A percentile compares a stretch with the other conserved stretches of the same genome.
phyloP scores from a whole-genome alignment of 2,329 filamentous ascomycete species.

The Fusarium coicis region DNA sequence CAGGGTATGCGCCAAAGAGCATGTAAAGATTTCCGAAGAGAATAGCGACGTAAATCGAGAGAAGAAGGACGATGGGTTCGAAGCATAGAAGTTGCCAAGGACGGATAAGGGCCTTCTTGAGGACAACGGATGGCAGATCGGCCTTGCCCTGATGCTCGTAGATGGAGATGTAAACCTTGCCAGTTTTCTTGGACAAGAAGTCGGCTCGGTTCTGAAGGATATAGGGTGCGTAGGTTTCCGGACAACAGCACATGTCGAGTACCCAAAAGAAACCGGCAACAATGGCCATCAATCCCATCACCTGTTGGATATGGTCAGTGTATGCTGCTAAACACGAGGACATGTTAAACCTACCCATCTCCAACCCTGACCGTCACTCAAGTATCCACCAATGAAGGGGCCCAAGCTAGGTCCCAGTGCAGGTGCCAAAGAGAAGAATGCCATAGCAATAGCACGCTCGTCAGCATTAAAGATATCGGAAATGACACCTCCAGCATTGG shows the following conservation, averaged over 20 bases:
- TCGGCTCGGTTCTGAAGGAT: conserved; percentile 64
- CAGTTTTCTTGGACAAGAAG: conserved; percentile 61
- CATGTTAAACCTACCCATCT: conserved; percentile 54
- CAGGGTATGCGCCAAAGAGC: conserved; percentile 65
- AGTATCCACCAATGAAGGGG: conserved; percentile 71
- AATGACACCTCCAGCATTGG: conserved; percentile 71
- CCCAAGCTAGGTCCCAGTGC: conserved; percentile 70
- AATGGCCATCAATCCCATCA: conserved; percentile 69
- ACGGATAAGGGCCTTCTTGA: conserved; percentile 66
- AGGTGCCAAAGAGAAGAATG: conserved; percentile 70
- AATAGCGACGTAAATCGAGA: conserved; percentile 71
- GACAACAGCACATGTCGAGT: conserved; percentile 59
- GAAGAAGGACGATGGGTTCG: conserved; percentile 73
- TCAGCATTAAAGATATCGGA: conserved; percentile 70
- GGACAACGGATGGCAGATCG: conserved; percentile 56
- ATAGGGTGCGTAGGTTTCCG: conserved; percentile 69
- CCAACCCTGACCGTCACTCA: conserved; percentile 69
- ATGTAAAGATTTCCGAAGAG: conserved; percentile 66
- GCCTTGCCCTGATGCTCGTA: conserved; percentile 57
- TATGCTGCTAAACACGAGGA: fast-evolving
- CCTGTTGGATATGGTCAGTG: conserved; percentile 46
- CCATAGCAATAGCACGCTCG: conserved; percentile 67
- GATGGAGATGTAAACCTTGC: conserved; percentile 65
- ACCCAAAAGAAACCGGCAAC: conserved; percentile 70
- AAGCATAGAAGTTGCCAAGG: conserved; percentile 73